Conservation (phyloP, 2,329 filamentous ascomycete genomes). For the Neofusicoccum ribis region DNA sequence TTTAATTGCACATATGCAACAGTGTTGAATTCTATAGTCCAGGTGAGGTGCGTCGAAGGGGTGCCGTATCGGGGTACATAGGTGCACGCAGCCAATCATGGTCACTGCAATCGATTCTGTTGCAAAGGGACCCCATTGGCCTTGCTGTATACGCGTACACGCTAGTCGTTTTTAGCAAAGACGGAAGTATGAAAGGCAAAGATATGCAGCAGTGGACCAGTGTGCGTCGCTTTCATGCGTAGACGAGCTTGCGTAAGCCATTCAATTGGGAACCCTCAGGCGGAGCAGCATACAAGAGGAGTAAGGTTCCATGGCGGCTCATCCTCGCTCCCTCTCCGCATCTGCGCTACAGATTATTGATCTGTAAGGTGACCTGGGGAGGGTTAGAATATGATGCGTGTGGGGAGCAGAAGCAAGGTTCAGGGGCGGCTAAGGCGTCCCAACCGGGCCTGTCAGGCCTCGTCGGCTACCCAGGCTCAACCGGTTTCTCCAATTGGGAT, state of each 20-base stretch:
- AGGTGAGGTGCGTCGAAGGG: neutral
- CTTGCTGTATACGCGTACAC: neutral
- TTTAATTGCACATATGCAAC: neutral
- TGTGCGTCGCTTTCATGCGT: neutral
- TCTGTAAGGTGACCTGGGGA: neutral
- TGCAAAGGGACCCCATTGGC: neutral
- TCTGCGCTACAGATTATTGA: no score
- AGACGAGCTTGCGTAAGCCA: neutral
- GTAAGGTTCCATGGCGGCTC: neutral
- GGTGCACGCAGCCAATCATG: neutral
- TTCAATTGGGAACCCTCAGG: neutral
- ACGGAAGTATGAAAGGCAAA: neutral
- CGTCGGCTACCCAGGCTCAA: conserved; percentile 5
- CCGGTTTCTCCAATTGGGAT: neutral
- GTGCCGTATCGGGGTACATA: neutral
- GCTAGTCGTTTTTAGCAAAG: neutral
- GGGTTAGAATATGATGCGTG: neutral
- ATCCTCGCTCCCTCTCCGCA: neutral
- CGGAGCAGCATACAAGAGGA: neutral
- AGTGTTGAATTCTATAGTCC: neutral
- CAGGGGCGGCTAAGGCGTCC: neutral
- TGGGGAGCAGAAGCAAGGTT: neutral
- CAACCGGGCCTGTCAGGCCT: neutral
- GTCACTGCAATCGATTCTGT: neutral
- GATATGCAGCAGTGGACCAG: neutral